Conservation (phyloP, 163 green algal species). For the Volvox carteri region DNA sequence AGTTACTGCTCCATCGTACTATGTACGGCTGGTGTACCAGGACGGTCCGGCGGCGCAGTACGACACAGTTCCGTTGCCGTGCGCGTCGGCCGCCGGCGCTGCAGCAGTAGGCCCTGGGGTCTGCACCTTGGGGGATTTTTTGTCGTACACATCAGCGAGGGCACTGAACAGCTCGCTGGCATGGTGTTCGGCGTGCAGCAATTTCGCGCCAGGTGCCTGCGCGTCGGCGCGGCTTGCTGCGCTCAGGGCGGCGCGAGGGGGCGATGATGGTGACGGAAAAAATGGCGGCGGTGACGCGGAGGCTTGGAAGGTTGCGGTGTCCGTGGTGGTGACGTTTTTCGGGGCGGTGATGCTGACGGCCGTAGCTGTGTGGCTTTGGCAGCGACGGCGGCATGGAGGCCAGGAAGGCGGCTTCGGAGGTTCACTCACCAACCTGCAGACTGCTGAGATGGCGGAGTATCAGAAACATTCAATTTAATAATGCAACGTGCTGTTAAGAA, state of each 20-base stretch:
- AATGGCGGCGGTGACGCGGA: background rate
- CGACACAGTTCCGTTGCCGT: slow-evolving; percentile 61
- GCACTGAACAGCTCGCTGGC: slow-evolving; percentile 19
- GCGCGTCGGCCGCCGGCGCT: slow-evolving; percentile 6
- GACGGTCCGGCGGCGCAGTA: slow-evolving; percentile 62
- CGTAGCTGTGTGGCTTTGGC: background rate
- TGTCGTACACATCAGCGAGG: background rate
- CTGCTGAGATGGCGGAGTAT: too few relatives aligned
- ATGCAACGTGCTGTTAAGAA: too few relatives aligned
- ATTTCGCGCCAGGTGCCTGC: slow-evolving; percentile 49
- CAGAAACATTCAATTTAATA: too few relatives aligned
- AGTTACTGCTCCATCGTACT: background rate
- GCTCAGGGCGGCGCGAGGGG: background rate
- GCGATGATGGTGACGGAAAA: background rate
- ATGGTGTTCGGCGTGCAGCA: slow-evolving; percentile 62
- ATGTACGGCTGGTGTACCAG: slow-evolving; percentile 65
- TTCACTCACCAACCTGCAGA: too few relatives aligned
- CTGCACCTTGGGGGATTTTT: slow-evolving; percentile 61
- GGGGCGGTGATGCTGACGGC: slow-evolving; percentile 4
- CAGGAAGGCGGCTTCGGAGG: background rate
- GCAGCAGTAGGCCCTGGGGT: slow-evolving; percentile 10
- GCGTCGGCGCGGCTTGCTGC: background rate
- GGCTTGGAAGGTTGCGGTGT: slow-evolving; percentile 27
- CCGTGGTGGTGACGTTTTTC: slow-evolving; percentile 45
- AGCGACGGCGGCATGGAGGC: background rate